phyloP scores from a whole-genome alignment of 371 early-diverging fungal genomes.

The Mycotypha africana region DNA sequence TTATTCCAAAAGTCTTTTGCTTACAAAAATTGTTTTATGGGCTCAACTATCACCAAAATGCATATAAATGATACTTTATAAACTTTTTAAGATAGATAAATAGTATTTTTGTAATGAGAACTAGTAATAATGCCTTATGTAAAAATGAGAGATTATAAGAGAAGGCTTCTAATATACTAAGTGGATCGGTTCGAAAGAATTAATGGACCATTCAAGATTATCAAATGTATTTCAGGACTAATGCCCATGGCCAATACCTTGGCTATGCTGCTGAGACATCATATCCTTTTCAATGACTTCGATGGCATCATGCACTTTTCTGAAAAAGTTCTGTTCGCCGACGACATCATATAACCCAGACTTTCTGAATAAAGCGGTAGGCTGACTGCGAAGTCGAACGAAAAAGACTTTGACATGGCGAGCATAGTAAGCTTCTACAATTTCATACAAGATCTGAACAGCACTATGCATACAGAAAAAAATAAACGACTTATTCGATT shows the following conservation, averaged over 20 bases:
- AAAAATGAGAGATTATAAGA: background rate
- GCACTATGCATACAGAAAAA: constrained; percentile 47
- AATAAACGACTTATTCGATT: background rate
- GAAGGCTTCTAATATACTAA: background rate
- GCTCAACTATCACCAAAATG: too few relatives aligned
- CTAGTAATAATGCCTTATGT: background rate
- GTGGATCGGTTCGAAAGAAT: background rate
- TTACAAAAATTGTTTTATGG: too few relatives aligned
- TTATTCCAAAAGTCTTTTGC: too few relatives aligned
- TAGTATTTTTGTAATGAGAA: background rate
- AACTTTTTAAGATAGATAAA: background rate
- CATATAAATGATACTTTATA: too few relatives aligned
- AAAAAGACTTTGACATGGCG: constrained; percentile 78
- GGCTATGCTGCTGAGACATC: constrained; percentile 3
- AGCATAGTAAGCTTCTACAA: constrained; percentile 76
- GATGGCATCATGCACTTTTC: constrained; percentile 59
- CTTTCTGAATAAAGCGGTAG: constrained; percentile 60
- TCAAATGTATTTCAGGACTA: background rate
- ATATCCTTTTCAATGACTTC: constrained; percentile 50
- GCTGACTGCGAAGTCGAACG: constrained; percentile 71
- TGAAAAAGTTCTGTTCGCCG: constrained; percentile 60
- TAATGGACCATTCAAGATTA: background rate
- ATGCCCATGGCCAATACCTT: too few relatives aligned
- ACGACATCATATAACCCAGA: constrained; percentile 64
- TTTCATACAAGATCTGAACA: constrained; percentile 80